Evolutionary conservation across 2,329 filamentous ascomycete genomes (phyloP).

Genomic region (Ilyonectria destructans): DNA sequence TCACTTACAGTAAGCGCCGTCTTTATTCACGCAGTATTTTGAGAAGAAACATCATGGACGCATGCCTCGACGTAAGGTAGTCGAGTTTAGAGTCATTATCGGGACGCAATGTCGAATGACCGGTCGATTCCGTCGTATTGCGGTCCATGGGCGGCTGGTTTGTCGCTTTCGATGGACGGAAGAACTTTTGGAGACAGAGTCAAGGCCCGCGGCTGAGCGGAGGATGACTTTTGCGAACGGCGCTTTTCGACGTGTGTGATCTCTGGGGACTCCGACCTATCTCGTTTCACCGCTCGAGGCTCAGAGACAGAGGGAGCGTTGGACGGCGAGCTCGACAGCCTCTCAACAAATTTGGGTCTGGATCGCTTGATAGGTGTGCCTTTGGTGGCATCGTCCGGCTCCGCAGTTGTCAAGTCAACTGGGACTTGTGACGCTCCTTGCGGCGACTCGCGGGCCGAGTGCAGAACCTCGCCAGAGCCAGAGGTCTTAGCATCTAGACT

Average conservation of each 20-base stretch:
- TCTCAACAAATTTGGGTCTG: conserved; percentile 37
- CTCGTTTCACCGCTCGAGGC: conserved; percentile 32
- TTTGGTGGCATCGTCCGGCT: not conserved
- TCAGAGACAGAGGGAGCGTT: conserved; percentile 1
- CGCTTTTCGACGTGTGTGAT: conserved; percentile 13
- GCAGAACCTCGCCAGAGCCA: conserved; percentile 37
- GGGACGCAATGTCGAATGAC: conserved; percentile 38
- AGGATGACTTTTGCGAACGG: not conserved
- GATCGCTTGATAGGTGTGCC: conserved; percentile 4
- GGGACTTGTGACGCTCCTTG: conserved; percentile 28
- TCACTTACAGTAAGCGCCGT: not conserved
- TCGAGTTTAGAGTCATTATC: not conserved
- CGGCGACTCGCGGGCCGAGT: conserved; percentile 46
- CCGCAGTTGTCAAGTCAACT: conserved; percentile 34
- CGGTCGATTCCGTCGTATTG: conserved; percentile 55
- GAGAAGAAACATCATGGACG: conserved; percentile 18
- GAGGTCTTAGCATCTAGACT: conserved; percentile 40
- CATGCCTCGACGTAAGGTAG: not conserved
- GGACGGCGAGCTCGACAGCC: conserved; percentile 34
- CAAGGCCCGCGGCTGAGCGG: not conserved
- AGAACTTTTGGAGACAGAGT: conserved; percentile 6
- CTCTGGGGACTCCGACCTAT: conserved; percentile 29
- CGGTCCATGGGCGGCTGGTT: conserved; percentile 27
- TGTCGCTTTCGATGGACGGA: conserved; percentile 43
- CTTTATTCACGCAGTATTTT: conserved; percentile 4